Conservation (phyloP, 208 protist species). For the Vickermania ingenoplastis region DNA sequence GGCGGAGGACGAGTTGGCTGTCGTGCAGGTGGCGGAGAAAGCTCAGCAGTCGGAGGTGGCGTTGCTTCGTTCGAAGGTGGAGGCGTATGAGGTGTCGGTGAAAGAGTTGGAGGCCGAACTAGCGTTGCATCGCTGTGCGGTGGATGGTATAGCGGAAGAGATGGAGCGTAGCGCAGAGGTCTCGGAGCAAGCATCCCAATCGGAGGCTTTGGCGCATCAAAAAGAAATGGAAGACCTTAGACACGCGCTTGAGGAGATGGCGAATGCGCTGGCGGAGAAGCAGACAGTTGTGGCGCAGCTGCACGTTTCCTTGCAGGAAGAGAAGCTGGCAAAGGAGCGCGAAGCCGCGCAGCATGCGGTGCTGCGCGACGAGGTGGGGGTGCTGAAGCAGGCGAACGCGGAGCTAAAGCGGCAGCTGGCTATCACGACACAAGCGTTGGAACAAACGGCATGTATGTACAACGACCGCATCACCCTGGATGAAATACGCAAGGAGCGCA, state of each 20-base stretch:
- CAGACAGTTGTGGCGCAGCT: neutral
- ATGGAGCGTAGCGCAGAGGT: slow-evolving; percentile 9
- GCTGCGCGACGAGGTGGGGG: neutral
- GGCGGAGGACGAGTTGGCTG: neutral
- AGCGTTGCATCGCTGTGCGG: too few species aligned
- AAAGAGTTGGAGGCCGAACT: slow-evolving; percentile 7
- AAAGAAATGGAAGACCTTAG: neutral
- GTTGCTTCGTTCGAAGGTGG: too few species aligned
- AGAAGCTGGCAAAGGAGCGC: too few species aligned
- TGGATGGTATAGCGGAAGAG: slow-evolving; percentile 3
- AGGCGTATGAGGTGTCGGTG: neutral
- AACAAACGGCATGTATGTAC: slow-evolving; percentile 7
- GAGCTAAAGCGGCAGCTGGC: slow-evolving; percentile 5
- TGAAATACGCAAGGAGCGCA: slow-evolving; percentile 1
- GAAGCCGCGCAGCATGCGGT: neutral
- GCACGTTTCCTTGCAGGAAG: too few species aligned
- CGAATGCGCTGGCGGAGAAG: neutral
- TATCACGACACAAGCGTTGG: slow-evolving; percentile 2
- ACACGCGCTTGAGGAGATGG: slow-evolving; percentile 7
- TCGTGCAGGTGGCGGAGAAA: too few species aligned
- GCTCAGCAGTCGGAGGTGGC: too few species aligned
- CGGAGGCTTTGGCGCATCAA: slow-evolving; percentile 3
- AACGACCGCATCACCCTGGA: slow-evolving; percentile 9
- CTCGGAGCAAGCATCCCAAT: neutral
- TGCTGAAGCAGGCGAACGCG: neutral